Base-by-base conservation (phyloP, 1,139 yeast genomes). In the Sugiyamaella japonica region DNA sequence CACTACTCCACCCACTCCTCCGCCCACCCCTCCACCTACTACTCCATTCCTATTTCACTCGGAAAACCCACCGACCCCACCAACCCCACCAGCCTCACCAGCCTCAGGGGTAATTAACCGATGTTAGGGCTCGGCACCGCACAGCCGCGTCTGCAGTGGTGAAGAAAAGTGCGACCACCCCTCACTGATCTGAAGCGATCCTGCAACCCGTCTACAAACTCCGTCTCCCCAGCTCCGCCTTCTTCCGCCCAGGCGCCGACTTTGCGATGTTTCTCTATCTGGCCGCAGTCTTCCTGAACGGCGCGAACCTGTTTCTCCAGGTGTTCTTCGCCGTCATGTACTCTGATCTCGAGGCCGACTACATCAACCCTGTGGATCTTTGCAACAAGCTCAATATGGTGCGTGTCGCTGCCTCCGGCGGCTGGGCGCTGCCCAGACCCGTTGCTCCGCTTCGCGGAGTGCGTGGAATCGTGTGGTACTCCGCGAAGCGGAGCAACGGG, bases 281-380 rank as follows among this genome's bases (percentile, higher is more conserved):
- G 16, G 53, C 60, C 15, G 68, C 95, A 5, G 93, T 88, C 51
- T 70, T 89, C 57, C 78, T 85, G 60, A 89, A 90, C 74, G 91
- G 95, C 59, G 80, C 85, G 63, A 88, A 86, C 78, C 79, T 89
- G 73, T 89, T 90, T 68, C 77, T 86, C 34, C 96, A 89, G 74
- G 96, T 89, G 52, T 89, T 85, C 73, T 88, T 89, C 76, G 86
- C 95, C 43, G 89, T 89, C 68, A 82, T 88, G 84, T 89, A 85
- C 75, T 85, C 91, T 60, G 97, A 90, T 72, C 82, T 90, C 69
- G 97, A 73, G 86, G 78, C 80, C 66, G 97, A 90, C 72, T 90
- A 89, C 76, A 88, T 89, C 75, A 90, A 90, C 72, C 97, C 97
- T 50, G 88, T 89, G 69, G 97, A 90, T 72, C 80, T 90, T 63